Percentiles rank a stretch among this genome's conserved stretches.
Conservation (phyloP, 495 filamentous ascomycete genomes). For the Neurospora pannonica region DNA sequence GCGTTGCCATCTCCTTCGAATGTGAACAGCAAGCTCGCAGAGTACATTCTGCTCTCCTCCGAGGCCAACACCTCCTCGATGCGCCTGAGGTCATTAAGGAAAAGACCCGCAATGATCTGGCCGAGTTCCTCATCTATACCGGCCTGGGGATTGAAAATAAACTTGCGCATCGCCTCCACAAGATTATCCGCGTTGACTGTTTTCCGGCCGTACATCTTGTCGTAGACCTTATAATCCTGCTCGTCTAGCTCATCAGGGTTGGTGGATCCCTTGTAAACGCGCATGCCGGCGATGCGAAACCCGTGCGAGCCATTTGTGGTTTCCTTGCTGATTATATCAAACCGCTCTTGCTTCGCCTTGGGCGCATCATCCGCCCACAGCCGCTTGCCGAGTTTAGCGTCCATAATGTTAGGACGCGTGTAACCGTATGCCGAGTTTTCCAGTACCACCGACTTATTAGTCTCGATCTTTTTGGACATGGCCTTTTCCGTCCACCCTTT, state of each 20-base stretch:
- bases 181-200: slow-evolving; percentile 62
- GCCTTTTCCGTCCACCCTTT: not conserved
- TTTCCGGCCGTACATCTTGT: slow-evolving; percentile 76
- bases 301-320: slow-evolving; percentile 77
- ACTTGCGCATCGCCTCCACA: slow-evolving; percentile 63
- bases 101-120: slow-evolving; percentile 48
- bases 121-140: slow-evolving; percentile 46
- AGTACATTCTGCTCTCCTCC: slow-evolving; percentile 90
- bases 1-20: slow-evolving; percentile 80
- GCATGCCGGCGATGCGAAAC: slow-evolving; percentile 90
- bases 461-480: slow-evolving; percentile 50
- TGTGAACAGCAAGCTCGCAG: slow-evolving; percentile 77
- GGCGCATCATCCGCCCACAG: slow-evolving; percentile 82
- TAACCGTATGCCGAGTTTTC: slow-evolving; percentile 80
- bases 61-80: slow-evolving; percentile 57
- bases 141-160: slow-evolving; percentile 55
- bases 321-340: slow-evolving; percentile 67
- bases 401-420: slow-evolving; percentile 81
- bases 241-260: slow-evolving; percentile 36
- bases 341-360: slow-evolving; percentile 61
- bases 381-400: slow-evolving; percentile 80
- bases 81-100: slow-evolving; percentile 56
- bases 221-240: slow-evolving; percentile 60
- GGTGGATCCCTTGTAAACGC: slow-evolving; percentile 63
- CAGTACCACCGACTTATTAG: slow-evolving; percentile 71